phyloP scores from a whole-genome alignment of 164 flowering plant genomes.

The Piper longum region DNA sequence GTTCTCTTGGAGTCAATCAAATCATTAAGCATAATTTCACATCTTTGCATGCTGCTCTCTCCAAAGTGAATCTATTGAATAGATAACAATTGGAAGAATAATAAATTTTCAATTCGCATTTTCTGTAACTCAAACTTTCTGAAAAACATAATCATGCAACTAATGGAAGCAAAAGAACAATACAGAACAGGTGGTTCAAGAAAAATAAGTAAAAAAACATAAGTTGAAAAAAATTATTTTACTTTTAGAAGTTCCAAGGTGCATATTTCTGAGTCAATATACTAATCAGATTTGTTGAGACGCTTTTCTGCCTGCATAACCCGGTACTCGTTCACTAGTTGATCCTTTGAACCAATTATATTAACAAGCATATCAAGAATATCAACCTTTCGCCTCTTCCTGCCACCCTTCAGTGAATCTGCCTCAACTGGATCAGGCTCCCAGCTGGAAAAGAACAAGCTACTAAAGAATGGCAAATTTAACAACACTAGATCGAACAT shows the following conservation, averaged over 20 bases:
- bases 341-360: constrained; percentile 96
- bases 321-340: constrained; percentile 90
- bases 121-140: not conserved
- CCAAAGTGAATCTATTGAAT: constrained; percentile 78
- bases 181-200: too few relatives aligned
- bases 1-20: constrained; percentile 86
- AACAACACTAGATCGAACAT: not conserved
- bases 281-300: constrained; percentile 85
- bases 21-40: constrained; percentile 99
- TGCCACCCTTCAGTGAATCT: constrained; percentile 74
- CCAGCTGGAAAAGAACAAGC: constrained; percentile 38
- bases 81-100: not conserved
- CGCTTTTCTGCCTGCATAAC: constrained; percentile 97
- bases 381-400: constrained; percentile 68
- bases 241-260: constrained; percentile 95
- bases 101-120: not conserved
- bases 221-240: not conserved
- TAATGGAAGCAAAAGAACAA: not conserved
- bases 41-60: constrained; percentile 90
- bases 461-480: too few relatives aligned
- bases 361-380: constrained; percentile 91
- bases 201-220: too few relatives aligned
- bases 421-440: constrained; percentile 98
- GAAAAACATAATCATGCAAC: not conserved
- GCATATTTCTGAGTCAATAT: constrained; percentile 81